phyloP scores from a whole-genome alignment of 495 filamentous ascomycete species.

The Daldinia decipiens region DNA sequence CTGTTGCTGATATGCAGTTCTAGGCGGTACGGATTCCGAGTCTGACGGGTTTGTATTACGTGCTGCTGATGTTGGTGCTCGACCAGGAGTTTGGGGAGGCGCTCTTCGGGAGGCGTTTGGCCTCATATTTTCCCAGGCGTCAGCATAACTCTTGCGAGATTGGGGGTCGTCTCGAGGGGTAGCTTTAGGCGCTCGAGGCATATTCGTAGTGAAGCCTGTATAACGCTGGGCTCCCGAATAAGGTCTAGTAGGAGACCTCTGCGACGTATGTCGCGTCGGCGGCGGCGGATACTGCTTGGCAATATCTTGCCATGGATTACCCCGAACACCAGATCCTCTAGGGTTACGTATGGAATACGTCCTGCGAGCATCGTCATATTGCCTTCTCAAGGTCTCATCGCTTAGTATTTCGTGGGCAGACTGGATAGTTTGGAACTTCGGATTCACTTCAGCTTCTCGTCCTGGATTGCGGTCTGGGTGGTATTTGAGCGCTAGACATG shows the following conservation, averaged over 20 bases:
- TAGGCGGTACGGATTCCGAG: slow-evolving; percentile 40
- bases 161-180: slow-evolving; percentile 42
- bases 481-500: slow-evolving; percentile 73
- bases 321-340: slow-evolving; percentile 56
- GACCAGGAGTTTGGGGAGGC: slow-evolving; percentile 34
- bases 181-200: slow-evolving; percentile 53
- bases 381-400: slow-evolving; percentile 71
- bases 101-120: slow-evolving; percentile 33
- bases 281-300: slow-evolving; percentile 57
- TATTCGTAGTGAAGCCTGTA: slow-evolving; percentile 56
- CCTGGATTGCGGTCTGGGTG: slow-evolving; percentile 93
- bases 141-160: slow-evolving; percentile 39
- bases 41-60: slow-evolving; percentile 29
- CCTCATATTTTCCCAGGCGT: slow-evolving; percentile 47
- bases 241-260: slow-evolving; percentile 47
- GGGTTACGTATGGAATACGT: slow-evolving; percentile 50
- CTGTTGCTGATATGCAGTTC: slow-evolving; percentile 56
- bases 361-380: slow-evolving; percentile 78
- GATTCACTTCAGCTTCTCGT: slow-evolving; percentile 76
- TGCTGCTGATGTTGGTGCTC: slow-evolving; percentile 44
- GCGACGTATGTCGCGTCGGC: slow-evolving; percentile 57
- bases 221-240: slow-evolving; percentile 68
- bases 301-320: slow-evolving; percentile 63
- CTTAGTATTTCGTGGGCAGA: slow-evolving; percentile 84
- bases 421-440: slow-evolving; percentile 87